These are phyloP conservation scores for Leucosporidium scottii DNA, from an alignment of 768 basidiomycete species.

Conservation along the genomic window DNA sequence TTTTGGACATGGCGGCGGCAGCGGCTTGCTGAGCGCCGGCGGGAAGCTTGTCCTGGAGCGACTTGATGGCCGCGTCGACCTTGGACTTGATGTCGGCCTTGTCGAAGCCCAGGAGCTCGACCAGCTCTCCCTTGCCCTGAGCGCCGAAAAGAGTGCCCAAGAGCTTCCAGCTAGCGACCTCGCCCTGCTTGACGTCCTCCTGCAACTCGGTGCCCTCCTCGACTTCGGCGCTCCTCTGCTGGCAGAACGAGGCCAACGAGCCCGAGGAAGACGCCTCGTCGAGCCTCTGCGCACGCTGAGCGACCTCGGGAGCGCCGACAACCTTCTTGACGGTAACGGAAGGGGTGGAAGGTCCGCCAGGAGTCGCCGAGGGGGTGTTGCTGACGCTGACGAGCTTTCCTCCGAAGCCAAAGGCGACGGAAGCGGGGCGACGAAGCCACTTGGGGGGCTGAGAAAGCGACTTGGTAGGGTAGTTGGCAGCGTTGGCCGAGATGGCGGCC, in stretches of 20 bases:
- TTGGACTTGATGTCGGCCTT: constrained; percentile 72
- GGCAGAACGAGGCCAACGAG: constrained; percentile 60
- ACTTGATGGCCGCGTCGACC: constrained; percentile 74
- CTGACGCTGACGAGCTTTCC: constrained; percentile 74
- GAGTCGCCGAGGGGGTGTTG: constrained; percentile 46
- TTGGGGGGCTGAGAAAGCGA: constrained; percentile 92
- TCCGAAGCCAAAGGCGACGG: constrained; percentile 81
- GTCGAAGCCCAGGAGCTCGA: constrained; percentile 84
- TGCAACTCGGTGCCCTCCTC: constrained; percentile 21
- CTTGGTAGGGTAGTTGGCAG: constrained; percentile 49
- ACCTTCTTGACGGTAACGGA: constrained; percentile 58
- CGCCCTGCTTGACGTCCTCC: constrained; percentile 12
- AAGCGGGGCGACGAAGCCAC: constrained; percentile 81
- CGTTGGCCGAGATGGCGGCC: constrained; percentile 48
- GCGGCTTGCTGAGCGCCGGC: neutral
- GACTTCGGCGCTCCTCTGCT: constrained; percentile 48
- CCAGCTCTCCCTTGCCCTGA: constrained; percentile 69
- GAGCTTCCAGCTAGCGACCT: constrained; percentile 39
- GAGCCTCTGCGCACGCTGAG: constrained; percentile 65
- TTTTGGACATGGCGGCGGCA: constrained; percentile 12
- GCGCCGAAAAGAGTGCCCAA: constrained; percentile 75
- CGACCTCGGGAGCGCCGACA: constrained; percentile 64
- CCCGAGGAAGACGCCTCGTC: constrained; percentile 54
- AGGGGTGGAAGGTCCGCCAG: constrained; percentile 33
- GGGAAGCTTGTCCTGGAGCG: constrained; percentile 49